A percentile compares a stretch with the other conserved stretches of the same genome.
Evolutionary conservation across 768 basidiomycete species (phyloP).

Genomic region (Vishniacozyma victoriae): DNA sequence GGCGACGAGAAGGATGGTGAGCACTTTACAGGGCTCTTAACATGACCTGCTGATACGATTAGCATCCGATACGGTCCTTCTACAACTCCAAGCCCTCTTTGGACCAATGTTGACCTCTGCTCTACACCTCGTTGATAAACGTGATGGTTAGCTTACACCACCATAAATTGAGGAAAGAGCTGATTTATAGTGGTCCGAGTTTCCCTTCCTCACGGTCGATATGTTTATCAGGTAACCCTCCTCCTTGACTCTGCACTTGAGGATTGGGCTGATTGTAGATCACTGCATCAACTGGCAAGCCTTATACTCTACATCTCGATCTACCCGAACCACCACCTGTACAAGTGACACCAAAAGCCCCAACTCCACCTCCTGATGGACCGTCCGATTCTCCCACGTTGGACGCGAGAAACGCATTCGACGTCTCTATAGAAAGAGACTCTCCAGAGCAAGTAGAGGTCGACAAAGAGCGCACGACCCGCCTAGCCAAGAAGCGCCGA

Average conservation of each 20-base stretch:
- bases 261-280: slow-evolving; percentile 10
- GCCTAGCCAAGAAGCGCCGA: no score
- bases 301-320: slow-evolving; percentile 28
- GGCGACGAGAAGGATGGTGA: no score
- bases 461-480: no score
- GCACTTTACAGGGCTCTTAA: no score
- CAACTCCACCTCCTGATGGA: neutral
- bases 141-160: slow-evolving; percentile 23
- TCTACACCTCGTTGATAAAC: slow-evolving; percentile 32
- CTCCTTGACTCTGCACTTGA: neutral
- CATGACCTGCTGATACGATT: neutral
- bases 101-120: slow-evolving; percentile 38
- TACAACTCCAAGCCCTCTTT: slow-evolving; percentile 33
- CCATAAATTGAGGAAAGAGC: neutral
- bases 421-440: no score
- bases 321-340: slow-evolving; percentile 1
- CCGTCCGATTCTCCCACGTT: no score
- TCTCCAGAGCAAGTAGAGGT: no score
- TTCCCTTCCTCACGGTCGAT: slow-evolving; percentile 15
- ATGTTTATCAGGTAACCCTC: slow-evolving; percentile 24
- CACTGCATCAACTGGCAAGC: slow-evolving; percentile 26
- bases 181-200: slow-evolving; percentile 17
- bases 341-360: neutral
- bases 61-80: slow-evolving; percentile 24
- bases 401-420: no score